Base-by-base conservation (phyloP, 176 grass and related monocot genomes). In the Paspalum notatum region DNA sequence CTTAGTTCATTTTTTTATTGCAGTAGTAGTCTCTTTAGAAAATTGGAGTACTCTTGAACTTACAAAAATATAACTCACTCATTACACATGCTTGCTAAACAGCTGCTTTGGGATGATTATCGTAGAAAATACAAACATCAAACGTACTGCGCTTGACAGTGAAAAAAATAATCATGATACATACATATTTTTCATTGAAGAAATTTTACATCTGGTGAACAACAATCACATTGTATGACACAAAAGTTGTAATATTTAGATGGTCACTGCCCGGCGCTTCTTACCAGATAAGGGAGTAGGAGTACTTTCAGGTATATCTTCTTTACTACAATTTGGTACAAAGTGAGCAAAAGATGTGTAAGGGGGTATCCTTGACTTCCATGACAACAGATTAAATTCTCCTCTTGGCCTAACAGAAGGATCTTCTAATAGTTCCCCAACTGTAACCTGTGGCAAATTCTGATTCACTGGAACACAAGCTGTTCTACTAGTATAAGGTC, bases 321-420 rank as follows among this genome's bases (percentile, higher is more conserved):
- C 46, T 39, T 39, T 1, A 22, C 25, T 8, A 13, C 3, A 16
- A 52, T 50, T 13, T 22, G 61, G 26, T 51, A 66, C 59, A 6
- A 78, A 66, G 25, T 66, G 26, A 52, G 66, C 13, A 41, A 66
- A 66, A 8, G 46, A 65, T 66, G 62, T 79, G 42, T 79, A 41
- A 41, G 61, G 76, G 3, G 76, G 61, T 79, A 79, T 51, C 47
- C 76, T 64, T 21, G 76, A 79, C 7, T 79, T 12, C 76, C 76
- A 79, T 53, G 62, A 4, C 27, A 79, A n/a, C 1, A 79, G 4
- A 16, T 8, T 22, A 12, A 79, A 79, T 24, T 66, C 18, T 15
- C 62, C 76, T 14, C 53, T 79, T 13, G 62, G 62, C 11, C 47
- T 21, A 52, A 24, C 32, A 17, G 17, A n/a, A 42, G 76, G 76